These are phyloP conservation scores for Tulasnella sp. DNA, from an alignment of 768 basidiomycete species.

Conservation along the genomic window DNA sequence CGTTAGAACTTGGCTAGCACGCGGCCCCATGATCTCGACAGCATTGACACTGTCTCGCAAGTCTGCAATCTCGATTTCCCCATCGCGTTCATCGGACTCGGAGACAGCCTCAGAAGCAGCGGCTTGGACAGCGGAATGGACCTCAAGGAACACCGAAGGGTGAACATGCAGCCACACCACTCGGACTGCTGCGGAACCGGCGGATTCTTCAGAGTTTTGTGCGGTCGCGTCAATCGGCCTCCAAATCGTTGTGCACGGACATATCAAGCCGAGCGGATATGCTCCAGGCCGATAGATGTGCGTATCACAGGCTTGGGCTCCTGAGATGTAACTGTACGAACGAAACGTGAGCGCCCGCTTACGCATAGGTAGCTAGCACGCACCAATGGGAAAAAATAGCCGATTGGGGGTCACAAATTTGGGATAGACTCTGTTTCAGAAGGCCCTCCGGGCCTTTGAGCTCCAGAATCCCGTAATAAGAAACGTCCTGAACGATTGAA, in stretches of 20 bases:
- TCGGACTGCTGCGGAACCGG: conserved; percentile 22
- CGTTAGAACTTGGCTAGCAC: conserved; percentile 52
- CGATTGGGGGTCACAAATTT: conserved; percentile 54
- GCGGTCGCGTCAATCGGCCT: conserved; percentile 25
- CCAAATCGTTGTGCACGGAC: conserved; percentile 69
- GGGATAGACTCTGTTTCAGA: conserved; percentile 40
- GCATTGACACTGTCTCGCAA: conserved; percentile 58
- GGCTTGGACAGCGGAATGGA: conserved; percentile 39
- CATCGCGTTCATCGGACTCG: conserved; percentile 10
- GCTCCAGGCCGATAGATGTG: conserved; percentile 47
- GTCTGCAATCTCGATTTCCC: conserved; percentile 52
- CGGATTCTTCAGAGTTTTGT: neutral
- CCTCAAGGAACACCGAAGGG: conserved; percentile 53
- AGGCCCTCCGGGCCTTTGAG: conserved; percentile 50
- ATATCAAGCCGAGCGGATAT: conserved; percentile 63
- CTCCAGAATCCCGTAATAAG: conserved; percentile 69
- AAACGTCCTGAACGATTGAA: conserved; percentile 82
- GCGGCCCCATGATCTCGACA: conserved; percentile 87
- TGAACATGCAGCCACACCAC: conserved; percentile 70
- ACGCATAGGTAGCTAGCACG: neutral
- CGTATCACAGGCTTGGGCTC: conserved; percentile 54
- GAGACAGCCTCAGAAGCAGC: conserved; percentile 34
- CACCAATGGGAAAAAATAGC: conserved; percentile 51
- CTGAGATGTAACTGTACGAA: conserved; percentile 44
- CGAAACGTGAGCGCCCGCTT: neutral